Evolutionary conservation across 257 asterid species (phyloP).

Genomic region (Nicotiana obtusifolia): DNA sequence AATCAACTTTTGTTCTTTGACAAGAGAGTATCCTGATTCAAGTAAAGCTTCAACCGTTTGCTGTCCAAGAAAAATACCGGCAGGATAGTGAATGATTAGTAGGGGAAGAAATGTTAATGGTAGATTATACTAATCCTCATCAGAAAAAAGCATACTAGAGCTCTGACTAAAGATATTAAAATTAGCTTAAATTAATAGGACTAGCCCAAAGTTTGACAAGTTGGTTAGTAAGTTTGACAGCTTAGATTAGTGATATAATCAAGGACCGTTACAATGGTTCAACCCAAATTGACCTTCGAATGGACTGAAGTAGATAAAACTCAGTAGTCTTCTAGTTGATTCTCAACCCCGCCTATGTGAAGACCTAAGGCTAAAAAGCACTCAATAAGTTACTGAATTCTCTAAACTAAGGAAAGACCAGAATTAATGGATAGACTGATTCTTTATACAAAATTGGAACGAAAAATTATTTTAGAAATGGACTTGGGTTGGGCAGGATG

Average conservation of each 20-base stretch:
- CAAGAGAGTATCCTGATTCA: slow-evolving; percentile 71
- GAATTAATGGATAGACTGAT: neutral
- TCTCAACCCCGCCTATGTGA: neutral
- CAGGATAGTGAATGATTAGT: neutral
- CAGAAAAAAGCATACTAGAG: neutral
- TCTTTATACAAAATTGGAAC: neutral
- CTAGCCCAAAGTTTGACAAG: neutral
- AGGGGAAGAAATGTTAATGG: neutral
- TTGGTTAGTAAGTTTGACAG: neutral
- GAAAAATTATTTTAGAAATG: neutral
- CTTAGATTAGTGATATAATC: neutral
- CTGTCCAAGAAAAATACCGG: slow-evolving; percentile 31
- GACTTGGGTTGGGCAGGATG: neutral
- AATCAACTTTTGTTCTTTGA: slow-evolving; percentile 69
- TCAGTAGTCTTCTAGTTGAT: neutral
- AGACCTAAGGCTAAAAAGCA: neutral
- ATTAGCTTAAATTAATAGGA: neutral
- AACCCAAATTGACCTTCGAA: neutral
- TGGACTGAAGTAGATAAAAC: neutral
- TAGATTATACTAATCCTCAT: neutral
- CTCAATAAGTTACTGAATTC: neutral
- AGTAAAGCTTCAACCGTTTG: slow-evolving; percentile 77
- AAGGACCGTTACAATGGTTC: neutral
- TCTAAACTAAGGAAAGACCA: neutral
- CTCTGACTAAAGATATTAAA: no score